These are phyloP conservation scores for Bromus sterilis DNA, from an alignment of 176 grass and related monocot genomes.

Conservation along the genomic window DNA sequence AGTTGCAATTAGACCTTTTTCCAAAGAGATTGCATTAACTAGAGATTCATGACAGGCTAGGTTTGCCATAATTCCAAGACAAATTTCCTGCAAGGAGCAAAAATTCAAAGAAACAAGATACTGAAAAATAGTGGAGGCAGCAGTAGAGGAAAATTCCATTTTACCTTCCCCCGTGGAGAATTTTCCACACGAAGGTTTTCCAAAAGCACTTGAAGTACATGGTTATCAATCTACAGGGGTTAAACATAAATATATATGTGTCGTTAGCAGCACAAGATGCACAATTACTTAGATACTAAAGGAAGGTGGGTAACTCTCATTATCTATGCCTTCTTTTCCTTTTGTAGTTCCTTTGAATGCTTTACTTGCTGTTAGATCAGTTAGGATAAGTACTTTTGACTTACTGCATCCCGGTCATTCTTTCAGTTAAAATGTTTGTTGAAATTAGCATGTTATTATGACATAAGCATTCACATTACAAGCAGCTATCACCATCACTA, in stretches of 20 bases:
- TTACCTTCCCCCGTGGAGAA: conserved; percentile 71
- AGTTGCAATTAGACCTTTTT: conserved; percentile 60
- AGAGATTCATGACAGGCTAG: conserved; percentile 77
- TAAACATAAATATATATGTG: background rate
- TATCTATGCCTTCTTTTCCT: background rate
- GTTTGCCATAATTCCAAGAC: conserved; percentile 92
- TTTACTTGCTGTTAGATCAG: background rate
- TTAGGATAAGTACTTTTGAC: background rate
- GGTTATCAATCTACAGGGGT: conserved; percentile 67
- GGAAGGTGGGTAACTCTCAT: background rate
- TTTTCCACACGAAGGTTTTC: conserved; percentile 53
- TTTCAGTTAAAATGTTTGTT: background rate
- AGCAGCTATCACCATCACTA: background rate
- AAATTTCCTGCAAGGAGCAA: conserved; percentile 69
- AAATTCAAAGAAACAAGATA: conserved; percentile 14
- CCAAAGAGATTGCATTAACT: conserved; percentile 46
- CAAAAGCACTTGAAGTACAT: conserved; percentile 86
- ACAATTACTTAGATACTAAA: background rate
- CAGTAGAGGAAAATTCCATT: background rate
- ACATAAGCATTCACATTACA: background rate
- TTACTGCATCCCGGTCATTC: background rate
- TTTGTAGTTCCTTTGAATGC: background rate
- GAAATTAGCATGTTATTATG: background rate
- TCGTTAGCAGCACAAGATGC: conserved; percentile 17
- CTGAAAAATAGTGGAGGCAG: background rate